These are phyloP conservation scores for Bombardia bombarda DNA, from an alignment of 495 filamentous ascomycete species.

Conservation along the genomic window DNA sequence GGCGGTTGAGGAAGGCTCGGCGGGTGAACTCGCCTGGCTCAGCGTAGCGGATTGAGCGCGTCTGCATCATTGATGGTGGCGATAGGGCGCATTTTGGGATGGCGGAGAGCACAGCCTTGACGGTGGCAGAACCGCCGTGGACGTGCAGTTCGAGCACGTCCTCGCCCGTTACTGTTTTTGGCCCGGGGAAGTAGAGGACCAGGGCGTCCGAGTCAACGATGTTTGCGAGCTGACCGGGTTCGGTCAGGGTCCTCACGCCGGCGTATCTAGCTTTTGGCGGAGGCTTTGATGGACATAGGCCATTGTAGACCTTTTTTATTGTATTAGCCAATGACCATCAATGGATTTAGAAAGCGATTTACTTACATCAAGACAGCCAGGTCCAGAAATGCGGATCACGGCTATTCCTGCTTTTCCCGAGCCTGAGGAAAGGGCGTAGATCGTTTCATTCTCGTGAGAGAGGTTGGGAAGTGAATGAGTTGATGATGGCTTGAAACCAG, in stretches of 20 bases:
- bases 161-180: slow-evolving; percentile 83
- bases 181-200: slow-evolving; percentile 79
- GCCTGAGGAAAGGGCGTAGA: slow-evolving; percentile 88
- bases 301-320: slow-evolving; percentile 58
- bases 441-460: slow-evolving; percentile 48
- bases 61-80: not conserved
- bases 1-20: slow-evolving; percentile 81
- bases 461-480: not conserved
- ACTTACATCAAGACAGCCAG: slow-evolving; percentile 60
- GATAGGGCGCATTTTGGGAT: slow-evolving; percentile 47
- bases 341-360: not conserved
- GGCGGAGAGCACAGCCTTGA: slow-evolving; percentile 74
- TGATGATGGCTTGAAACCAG: not conserved
- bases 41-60: slow-evolving; percentile 87
- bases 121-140: slow-evolving; percentile 84
- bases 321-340: not conserved
- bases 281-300: slow-evolving; percentile 58
- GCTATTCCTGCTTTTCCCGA: slow-evolving; percentile 85
- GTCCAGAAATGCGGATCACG: slow-evolving; percentile 80
- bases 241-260: slow-evolving; percentile 65
- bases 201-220: slow-evolving; percentile 77
- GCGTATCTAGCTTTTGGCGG: slow-evolving; percentile 70
- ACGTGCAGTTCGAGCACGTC: slow-evolving; percentile 89
- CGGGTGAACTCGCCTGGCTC: slow-evolving; percentile 95
- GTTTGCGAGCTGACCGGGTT: slow-evolving; percentile 39